Evolutionary conservation across 495 filamentous ascomycete genomes (phyloP).

Genomic region (Podospora pseudopauciseta): DNA sequence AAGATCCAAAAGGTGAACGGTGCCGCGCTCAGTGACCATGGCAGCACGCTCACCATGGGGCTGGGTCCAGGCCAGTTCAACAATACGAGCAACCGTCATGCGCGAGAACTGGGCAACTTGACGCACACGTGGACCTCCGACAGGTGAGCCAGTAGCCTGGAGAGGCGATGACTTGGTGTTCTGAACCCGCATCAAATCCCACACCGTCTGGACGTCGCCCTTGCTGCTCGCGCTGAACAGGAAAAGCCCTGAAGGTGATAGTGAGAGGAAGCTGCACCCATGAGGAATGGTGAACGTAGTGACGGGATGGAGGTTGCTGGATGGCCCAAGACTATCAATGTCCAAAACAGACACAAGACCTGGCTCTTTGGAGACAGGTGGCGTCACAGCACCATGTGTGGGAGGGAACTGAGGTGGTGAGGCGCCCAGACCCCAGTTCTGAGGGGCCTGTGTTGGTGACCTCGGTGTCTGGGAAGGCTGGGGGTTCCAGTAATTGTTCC

Average conservation of each 20-base stretch:
- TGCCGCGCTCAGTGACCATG: slow-evolving; percentile 87
- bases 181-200: slow-evolving; percentile 81
- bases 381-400: slow-evolving; percentile 60
- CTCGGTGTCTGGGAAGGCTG: slow-evolving; percentile 40
- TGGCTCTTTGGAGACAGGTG: slow-evolving; percentile 58
- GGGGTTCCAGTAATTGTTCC: slow-evolving; percentile 82
- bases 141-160: slow-evolving; percentile 36
- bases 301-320: slow-evolving; percentile 54
- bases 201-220: slow-evolving; percentile 86
- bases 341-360: slow-evolving; percentile 83
- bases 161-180: slow-evolving; percentile 51
- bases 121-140: slow-evolving; percentile 55
- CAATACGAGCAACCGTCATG: slow-evolving; percentile 82
- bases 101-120: slow-evolving; percentile 83
- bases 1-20: slow-evolving; percentile 84
- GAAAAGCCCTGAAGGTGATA: slow-evolving; percentile 77
- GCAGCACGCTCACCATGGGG: slow-evolving; percentile 78
- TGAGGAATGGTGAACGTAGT: slow-evolving; percentile 76
- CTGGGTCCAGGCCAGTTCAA: slow-evolving; percentile 83
- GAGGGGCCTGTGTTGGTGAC: slow-evolving; percentile 31
- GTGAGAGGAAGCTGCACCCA: slow-evolving; percentile 88
- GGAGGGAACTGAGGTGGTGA: slow-evolving; percentile 63
- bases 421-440: slow-evolving; percentile 36
- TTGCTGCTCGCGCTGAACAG: slow-evolving; percentile 88
- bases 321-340: slow-evolving; percentile 56